Evolutionary conservation across 129 eudicot genomes (phyloP), one percentile per base, ranked within the genome.

Genomic region (Artemisia argyi): DNA sequence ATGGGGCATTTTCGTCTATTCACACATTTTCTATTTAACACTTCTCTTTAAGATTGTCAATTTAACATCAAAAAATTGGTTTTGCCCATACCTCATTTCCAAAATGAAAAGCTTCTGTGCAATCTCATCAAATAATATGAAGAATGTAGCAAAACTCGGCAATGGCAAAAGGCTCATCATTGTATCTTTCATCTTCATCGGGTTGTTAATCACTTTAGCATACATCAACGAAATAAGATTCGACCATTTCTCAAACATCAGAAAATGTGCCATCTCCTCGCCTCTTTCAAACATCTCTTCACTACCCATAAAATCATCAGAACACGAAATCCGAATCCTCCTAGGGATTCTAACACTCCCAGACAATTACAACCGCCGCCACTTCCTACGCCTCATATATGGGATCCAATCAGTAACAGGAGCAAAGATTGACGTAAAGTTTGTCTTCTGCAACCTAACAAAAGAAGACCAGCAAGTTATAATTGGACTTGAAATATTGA

Each of bases 401-500:
- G 98, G 98, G 64, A 86, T 83, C 3, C 98, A 92, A 44, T 19
- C 84, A 4, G 85, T 87, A 13, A 52, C 32, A 0, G 86, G 91
- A 3, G 89, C 91, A 14, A 78, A 83, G 48, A 67, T 92, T 19
- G 95, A 89, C n/a, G 84, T 92, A 10, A 92, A 85, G 51, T 92
- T 92, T 17, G 95, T 89, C 50, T 89, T 92, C 16, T 92, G 98
- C 80, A 92, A 92, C 88, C 85, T 89, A 48, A 89, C 98, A 46
- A 89, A 89, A 66, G 98, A 92, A 68, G 98, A 92, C 53, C 98
- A 89, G 17, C 83, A 76, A 66, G 73, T 87, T 16, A 61, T 92
- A 13, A 88, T 92, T 11, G 94, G 96, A 22, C 86, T 92, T 0
- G 98, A 92, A 69, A 92, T 92, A 68, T 85, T 92, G 94, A 89